phyloP scores from a whole-genome alignment of 2,329 filamentous ascomycete genomes.

The Neofusicoccum laricinum region DNA sequence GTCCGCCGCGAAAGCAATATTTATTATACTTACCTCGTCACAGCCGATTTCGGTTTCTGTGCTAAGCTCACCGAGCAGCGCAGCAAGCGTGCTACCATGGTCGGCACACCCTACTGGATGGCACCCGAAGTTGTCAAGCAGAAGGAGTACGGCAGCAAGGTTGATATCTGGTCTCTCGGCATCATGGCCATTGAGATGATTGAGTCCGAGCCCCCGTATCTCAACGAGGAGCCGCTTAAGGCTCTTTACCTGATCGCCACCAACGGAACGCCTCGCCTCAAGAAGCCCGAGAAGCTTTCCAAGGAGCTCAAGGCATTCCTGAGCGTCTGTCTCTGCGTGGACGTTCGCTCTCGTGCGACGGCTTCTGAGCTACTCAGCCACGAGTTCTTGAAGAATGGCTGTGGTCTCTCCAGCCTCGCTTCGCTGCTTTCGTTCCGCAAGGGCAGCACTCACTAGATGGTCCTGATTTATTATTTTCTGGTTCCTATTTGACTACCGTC shows the following conservation, averaged over 20 bases:
- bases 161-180: conserved; percentile 97
- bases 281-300: conserved; percentile 97
- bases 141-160: conserved; percentile 97
- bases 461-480: conserved; percentile 1
- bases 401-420: conserved; percentile 75
- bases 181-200: conserved; percentile 99
- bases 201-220: conserved; percentile 94
- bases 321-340: conserved; percentile 92
- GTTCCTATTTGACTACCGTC: conserved; percentile 12
- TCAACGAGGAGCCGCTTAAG: conserved; percentile 97
- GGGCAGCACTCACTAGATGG: conserved; percentile 54
- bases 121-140: conserved; percentile 98
- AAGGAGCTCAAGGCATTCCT: conserved; percentile 98
- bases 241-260: conserved; percentile 96
- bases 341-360: conserved; percentile 90
- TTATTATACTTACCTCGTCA: conserved; percentile 19
- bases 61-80: conserved; percentile 97
- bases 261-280: conserved; percentile 91
- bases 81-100: conserved; percentile 97
- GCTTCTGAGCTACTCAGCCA: conserved; percentile 85
- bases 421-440: conserved; percentile 82
- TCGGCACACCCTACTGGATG: conserved; percentile 99
- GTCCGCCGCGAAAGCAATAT: neutral
- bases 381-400: conserved; percentile 92
- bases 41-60: conserved; percentile 98